Evolutionary conservation across 768 basidiomycete species (phyloP).

Genomic region (Mycena vulgaris): DNA sequence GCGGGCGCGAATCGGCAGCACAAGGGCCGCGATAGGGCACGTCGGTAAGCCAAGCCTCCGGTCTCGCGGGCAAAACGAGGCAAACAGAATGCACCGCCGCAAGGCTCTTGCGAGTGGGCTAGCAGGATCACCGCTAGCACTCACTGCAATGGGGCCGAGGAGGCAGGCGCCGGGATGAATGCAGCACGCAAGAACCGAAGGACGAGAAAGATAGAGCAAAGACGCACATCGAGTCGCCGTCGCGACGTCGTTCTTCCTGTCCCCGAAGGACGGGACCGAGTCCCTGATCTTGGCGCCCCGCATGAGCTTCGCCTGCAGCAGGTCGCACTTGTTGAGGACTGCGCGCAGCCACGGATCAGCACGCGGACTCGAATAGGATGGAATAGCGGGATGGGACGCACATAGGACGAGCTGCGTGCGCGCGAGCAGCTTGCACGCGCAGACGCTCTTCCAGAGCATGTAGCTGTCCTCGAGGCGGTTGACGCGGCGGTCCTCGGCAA

Average conservation of each 20-base stretch:
- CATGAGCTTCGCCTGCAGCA: conserved; percentile 80
- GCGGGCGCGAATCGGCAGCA: background rate
- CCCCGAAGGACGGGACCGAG: conserved; percentile 81
- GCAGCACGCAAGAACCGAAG: conserved; percentile 9
- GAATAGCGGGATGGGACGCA: conserved; percentile 39
- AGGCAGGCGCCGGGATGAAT: background rate
- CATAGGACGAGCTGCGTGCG: conserved; percentile 70
- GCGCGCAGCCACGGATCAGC: background rate
- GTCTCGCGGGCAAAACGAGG: no score
- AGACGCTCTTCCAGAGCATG: conserved; percentile 83
- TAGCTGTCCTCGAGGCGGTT: conserved; percentile 87
- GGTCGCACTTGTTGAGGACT: conserved; percentile 81
- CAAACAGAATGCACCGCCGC: no score
- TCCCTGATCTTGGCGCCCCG: conserved; percentile 77
- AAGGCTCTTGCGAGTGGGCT: no score
- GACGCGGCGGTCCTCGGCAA: conserved; percentile 77
- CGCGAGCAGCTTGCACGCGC: conserved; percentile 74
- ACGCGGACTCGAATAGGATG: background rate
- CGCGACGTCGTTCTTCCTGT: conserved; percentile 77
- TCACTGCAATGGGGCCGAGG: no score
- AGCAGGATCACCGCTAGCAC: no score
- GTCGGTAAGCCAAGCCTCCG: background rate
- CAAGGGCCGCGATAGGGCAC: background rate
- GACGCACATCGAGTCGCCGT: conserved; percentile 81
- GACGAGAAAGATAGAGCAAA: conserved; percentile 5